Conservation (phyloP, 108 stramenopile genomes). For the Cyclotella atomus region DNA sequence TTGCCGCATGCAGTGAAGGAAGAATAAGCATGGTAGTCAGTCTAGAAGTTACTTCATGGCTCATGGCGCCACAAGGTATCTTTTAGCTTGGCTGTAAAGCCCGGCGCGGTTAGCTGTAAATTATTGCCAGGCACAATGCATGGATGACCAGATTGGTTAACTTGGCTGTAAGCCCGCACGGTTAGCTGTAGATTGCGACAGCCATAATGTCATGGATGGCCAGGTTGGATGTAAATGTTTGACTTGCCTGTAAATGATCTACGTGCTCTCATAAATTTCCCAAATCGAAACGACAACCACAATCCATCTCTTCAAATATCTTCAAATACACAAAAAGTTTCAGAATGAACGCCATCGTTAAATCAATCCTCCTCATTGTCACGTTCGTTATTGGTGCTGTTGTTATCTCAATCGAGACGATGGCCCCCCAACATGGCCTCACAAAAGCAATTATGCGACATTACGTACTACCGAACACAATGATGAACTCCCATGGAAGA, state of each 20-base stretch:
- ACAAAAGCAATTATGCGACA: not conserved
- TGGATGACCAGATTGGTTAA: too few species aligned
- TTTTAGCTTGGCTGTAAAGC: not conserved
- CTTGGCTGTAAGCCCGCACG: too few species aligned
- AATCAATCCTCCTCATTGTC: not conserved
- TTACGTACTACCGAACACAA: not conserved
- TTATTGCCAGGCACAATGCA: too few species aligned
- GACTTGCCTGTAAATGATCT: not conserved
- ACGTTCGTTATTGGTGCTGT: not conserved
- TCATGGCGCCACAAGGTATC: not conserved
- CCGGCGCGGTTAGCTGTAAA: too few species aligned
- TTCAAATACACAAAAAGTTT: not conserved
- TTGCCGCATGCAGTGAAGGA: not conserved
- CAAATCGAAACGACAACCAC: not conserved
- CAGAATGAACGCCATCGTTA: not conserved
- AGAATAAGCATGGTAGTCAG: too few species aligned
- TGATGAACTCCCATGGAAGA: not conserved
- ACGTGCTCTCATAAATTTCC: not conserved
- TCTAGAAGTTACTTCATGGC: not conserved
- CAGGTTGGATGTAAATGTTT: not conserved
- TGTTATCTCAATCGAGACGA: not conserved
- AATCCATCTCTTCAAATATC: not conserved
- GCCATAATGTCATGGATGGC: not conserved
- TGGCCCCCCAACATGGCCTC: not conserved
- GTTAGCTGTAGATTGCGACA: too few species aligned